phyloP scores from a whole-genome alignment of 169 alveolate species.

The Cryptosporidium xiaoi region DNA sequence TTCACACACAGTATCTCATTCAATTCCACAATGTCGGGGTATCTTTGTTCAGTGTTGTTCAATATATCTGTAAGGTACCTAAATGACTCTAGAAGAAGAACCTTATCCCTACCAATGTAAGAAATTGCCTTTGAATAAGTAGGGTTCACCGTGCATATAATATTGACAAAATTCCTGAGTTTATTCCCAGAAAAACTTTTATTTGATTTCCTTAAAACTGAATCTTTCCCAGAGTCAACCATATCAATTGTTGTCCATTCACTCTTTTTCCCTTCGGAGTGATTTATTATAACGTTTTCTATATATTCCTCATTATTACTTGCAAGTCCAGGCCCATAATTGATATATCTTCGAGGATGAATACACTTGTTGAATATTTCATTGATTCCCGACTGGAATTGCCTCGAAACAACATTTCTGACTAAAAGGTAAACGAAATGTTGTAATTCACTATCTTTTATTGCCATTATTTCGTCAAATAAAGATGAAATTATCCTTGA shows the following conservation, averaged over 20 bases:
- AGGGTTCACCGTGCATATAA: slow-evolving; percentile 53
- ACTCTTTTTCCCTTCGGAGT: not conserved
- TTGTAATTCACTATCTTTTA: slow-evolving; percentile 44
- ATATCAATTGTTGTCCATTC: slow-evolving; percentile 70
- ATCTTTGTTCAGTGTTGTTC: slow-evolving; percentile 53
- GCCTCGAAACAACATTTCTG: slow-evolving; percentile 43
- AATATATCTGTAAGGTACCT: slow-evolving; percentile 57
- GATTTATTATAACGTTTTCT: slow-evolving; percentile 21
- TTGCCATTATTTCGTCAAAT: slow-evolving; percentile 60
- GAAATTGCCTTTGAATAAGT: slow-evolving; percentile 67
- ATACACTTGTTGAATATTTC: slow-evolving; percentile 55
- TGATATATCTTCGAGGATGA: slow-evolving; percentile 31
- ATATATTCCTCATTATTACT: not conserved
- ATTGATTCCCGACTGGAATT: slow-evolving; percentile 37
- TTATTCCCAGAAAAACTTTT: not conserved
- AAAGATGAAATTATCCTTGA: slow-evolving; percentile 53
- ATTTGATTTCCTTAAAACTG: not conserved
- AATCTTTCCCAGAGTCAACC: not conserved
- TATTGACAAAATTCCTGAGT: slow-evolving; percentile 7
- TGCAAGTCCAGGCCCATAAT: not conserved
- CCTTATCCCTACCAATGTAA: slow-evolving; percentile 56
- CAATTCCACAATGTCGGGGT: slow-evolving; percentile 25
- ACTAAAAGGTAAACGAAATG: slow-evolving; percentile 46
- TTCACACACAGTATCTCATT: slow-evolving; percentile 31
- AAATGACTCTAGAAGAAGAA: slow-evolving; percentile 43